Percentiles rank a stretch among this genome's conserved stretches.
Evolutionary conservation across 2,329 filamentous ascomycete species (phyloP).

Genomic region (Akanthomyces dipterigenus): DNA sequence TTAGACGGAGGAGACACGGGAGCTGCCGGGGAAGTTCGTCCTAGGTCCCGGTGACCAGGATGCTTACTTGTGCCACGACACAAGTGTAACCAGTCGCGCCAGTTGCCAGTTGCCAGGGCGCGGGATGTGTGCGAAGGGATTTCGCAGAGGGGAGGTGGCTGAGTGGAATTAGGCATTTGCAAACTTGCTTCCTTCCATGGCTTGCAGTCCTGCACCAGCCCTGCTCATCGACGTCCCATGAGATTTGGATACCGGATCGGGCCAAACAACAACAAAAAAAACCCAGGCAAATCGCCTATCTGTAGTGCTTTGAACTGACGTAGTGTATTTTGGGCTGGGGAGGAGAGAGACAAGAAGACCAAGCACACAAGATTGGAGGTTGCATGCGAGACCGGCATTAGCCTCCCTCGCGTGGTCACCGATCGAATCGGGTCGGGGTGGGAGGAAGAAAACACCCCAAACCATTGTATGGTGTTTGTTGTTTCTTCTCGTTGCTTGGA

Average conservation of each 20-base stretch:
- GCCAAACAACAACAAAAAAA: background rate
- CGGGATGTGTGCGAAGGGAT: no score
- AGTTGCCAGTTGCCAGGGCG: no score
- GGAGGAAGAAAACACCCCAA: background rate
- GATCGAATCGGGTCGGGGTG: background rate
- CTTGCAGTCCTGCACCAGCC: no score
- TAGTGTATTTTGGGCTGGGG: background rate
- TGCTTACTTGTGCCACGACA: no score
- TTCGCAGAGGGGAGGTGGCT: no score
- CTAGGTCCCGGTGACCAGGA: background rate
- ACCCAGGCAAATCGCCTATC: background rate
- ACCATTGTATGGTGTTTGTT: background rate
- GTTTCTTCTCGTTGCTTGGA: no score
- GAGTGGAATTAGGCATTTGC: no score
- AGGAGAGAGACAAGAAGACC: slow-evolving; percentile 11
- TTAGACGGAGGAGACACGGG: background rate
- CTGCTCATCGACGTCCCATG: no score
- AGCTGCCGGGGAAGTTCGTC: background rate
- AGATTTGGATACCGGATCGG: background rate
- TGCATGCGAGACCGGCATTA: slow-evolving; percentile 4
- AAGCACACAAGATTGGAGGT: background rate
- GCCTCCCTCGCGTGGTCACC: background rate
- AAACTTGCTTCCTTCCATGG: no score
- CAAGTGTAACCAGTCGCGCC: no score
- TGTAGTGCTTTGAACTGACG: background rate